A percentile compares a stretch with the other conserved stretches of the same genome.
phyloP scores from a whole-genome alignment of 257 asterid genomes.

The Scutellaria barbata region DNA sequence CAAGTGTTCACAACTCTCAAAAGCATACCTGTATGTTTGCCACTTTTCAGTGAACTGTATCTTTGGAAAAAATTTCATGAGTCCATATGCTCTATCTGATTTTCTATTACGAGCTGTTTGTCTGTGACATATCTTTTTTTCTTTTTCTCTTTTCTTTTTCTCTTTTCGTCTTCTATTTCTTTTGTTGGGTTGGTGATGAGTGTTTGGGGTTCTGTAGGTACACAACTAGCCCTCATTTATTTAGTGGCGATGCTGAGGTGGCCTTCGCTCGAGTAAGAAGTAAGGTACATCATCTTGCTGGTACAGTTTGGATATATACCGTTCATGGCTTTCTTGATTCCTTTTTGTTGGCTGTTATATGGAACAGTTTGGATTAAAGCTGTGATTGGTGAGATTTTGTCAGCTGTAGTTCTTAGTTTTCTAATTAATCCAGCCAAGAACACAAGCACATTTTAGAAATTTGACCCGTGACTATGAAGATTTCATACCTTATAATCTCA shows the following conservation, averaged over 20 bases:
- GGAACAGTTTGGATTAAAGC: constrained; percentile 16
- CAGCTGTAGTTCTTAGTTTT: background rate
- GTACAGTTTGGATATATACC: constrained; percentile 25
- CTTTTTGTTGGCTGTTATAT: background rate
- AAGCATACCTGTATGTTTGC: constrained; percentile 78
- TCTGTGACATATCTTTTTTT: constrained; percentile 29
- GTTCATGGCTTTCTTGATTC: constrained; percentile 24
- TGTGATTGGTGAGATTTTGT: background rate
- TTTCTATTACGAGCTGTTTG: constrained; percentile 20
- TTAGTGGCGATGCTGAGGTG: constrained; percentile 77
- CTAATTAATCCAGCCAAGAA: background rate
- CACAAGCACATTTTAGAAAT: background rate
- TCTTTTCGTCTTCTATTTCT: background rate
- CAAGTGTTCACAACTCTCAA: constrained; percentile 76
- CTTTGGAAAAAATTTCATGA: background rate
- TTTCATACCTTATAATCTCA: background rate
- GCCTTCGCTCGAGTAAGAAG: constrained; percentile 86
- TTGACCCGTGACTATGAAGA: background rate
- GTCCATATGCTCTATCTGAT: background rate
- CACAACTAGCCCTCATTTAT: constrained; percentile 99
- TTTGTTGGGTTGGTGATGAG: constrained; percentile 21
- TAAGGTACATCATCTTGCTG: constrained; percentile 56
- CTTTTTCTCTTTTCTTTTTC: background rate
- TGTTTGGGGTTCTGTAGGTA: constrained; percentile 52
- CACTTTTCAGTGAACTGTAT: background rate